Percentiles rank a stretch among this genome's conserved stretches.
phyloP scores from a whole-genome alignment of 805 yeast species.

The Candida fluviatilis region DNA sequence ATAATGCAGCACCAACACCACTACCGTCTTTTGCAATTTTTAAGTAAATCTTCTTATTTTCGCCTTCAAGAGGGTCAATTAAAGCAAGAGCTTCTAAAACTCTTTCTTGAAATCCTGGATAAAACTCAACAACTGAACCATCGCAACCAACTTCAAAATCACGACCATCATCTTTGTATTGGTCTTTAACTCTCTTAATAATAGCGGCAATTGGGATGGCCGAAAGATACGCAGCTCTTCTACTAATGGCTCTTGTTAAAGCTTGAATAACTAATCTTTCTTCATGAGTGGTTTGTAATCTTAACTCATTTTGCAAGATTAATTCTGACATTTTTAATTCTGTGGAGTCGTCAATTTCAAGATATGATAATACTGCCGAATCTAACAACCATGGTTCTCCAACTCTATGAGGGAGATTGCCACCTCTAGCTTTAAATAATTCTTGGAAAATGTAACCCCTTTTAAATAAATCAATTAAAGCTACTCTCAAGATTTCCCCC shows the following conservation, averaged over 20 bases:
- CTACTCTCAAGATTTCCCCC: conserved; percentile 82
- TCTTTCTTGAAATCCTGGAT: conserved; percentile 83
- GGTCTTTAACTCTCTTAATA: conserved; percentile 61
- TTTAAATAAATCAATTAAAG: conserved; percentile 63
- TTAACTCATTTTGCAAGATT: conserved; percentile 58
- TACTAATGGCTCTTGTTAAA: conserved; percentile 74
- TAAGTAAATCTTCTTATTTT: conserved; percentile 69
- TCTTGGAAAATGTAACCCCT: conserved; percentile 57
- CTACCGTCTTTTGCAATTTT: conserved; percentile 92
- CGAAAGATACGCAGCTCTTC: conserved; percentile 84
- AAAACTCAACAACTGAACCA: conserved; percentile 90
- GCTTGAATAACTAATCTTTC: conserved; percentile 74
- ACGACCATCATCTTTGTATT: conserved; percentile 44
- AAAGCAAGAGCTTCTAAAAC: conserved; percentile 72
- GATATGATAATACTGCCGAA: conserved; percentile 79
- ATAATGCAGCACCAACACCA: conserved; percentile 95
- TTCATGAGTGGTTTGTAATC: conserved; percentile 62
- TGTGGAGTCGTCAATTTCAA: conserved; percentile 81
- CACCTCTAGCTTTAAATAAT: conserved; percentile 37
- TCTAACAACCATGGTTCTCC: conserved; percentile 74
- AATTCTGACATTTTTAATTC: conserved; percentile 67
- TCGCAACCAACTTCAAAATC: conserved; percentile 93
- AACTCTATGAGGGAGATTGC: conserved; percentile 56
- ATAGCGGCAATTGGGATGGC: conserved; percentile 90
- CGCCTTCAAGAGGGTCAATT: conserved; percentile 69